Evolutionary conservation across 768 basidiomycete species (phyloP), one percentile per base, ranked within the genome.

Genomic region (Thelephora ganbajun): DNA sequence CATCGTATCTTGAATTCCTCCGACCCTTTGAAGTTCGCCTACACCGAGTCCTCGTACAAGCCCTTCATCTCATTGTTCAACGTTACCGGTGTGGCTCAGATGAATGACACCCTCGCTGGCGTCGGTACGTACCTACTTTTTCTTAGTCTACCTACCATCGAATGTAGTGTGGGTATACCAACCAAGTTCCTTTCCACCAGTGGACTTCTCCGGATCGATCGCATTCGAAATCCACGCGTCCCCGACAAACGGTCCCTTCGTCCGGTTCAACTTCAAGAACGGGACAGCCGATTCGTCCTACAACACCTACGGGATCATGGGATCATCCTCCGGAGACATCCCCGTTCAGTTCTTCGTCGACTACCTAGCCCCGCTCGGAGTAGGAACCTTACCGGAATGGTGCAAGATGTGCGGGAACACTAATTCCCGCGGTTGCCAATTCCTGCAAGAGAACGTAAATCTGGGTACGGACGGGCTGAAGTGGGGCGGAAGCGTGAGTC

Each of bases 21-120:
- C 2, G 68, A 76, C 50, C 72, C 79, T 0, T 54, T 78, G 48
- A 78, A 79, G 58, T 56, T 89, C 36, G 61, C 69, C 20, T 74
- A 80, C 53, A 66, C 74, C 30, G 76, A 76, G 9, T 68, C 80
- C 45, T 71, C 83, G 0, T 88, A 87, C 68, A 86, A 87, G 61
- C 84, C 84, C 0, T 82, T 87, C 66, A 50, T 85, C 30, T 80
- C 79, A 7, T 61, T 88, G 41, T 87, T 88, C 68, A 82, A 83
- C 61, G 79, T 88, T 76, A 83, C 80, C 0, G 70, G 74, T 2
- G 69, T 72, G 20, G 71, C 72, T 9, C 58, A 68, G 14, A 62
- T 66, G 41, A 68, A 73, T 48, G 72, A 75, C 0, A 56, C 74
- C 51, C 68, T 83, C 2, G 72, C 76, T 33, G 72, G 72, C 11